Base-by-base conservation (phyloP, 495 filamentous ascomycete species). In the Gamarada debralockiae region DNA sequence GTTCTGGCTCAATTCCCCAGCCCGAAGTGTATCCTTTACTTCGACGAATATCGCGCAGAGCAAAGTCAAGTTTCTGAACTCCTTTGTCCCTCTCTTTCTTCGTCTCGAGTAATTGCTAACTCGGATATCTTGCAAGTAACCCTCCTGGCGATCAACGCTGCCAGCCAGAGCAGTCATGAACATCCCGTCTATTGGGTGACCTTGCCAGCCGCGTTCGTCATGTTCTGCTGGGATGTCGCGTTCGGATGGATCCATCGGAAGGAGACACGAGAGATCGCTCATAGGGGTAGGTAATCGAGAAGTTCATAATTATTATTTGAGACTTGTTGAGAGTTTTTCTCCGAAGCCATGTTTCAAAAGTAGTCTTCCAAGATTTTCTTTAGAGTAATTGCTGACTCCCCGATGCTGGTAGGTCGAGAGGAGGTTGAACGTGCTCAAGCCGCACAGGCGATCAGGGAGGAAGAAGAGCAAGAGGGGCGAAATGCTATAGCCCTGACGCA, bases 171-270 rank as follows among this genome's bases (percentile, higher is more conserved):
- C 9, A 64, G 50, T 14, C 61, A 66, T 14, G 65, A 73, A 36
- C 63, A 70, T 58, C 79, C 73, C 3, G 83, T 84, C 0, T 85
- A 71, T 59, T 85, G 73, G 61, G 73, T 85, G 0, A 85, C 83
- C 0, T 57, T 84, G 10, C 83, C 83, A 4, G 83, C 77, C 20
- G 82, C 83, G 1, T 67, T 78, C 22, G 67, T 85, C 52, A 81
- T 84, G 79, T 75, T 86, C 46, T 73, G 69, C 27, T 84, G 78
- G 76, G 82, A 86, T 63, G 22, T 85, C 18, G 62, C 53, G 0
- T 79, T 73, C 39, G 82, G 81, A 2, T 86, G 81, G 81, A 34
- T 69, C 18, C 66, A 80, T 53, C 70, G 82, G 18, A 57, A 78
- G 10, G 74, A 82, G 44, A 85, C 82, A 0, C 74, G 81, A 9